A percentile compares a stretch with the other conserved stretches of the same genome.
Conservation (phyloP, 805 yeast genomes). For the Teunomyces cretensis region DNA sequence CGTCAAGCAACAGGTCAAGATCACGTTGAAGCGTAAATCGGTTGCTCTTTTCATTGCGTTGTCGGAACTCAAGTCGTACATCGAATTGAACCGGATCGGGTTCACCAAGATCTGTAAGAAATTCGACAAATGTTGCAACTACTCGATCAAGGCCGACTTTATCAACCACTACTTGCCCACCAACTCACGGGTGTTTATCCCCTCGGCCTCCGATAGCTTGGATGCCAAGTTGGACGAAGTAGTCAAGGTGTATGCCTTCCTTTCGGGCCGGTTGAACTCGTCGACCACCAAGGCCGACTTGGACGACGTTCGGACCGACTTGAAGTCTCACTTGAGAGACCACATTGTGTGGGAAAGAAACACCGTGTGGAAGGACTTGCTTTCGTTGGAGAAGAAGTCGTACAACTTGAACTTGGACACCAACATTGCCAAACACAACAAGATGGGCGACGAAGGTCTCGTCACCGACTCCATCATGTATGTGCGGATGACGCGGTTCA, state of each 20-base stretch:
- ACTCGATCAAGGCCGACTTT: constrained; percentile 59
- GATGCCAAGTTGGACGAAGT: constrained; percentile 54
- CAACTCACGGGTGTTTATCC: constrained; percentile 57
- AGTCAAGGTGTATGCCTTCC: constrained; percentile 53
- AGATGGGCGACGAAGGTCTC: constrained; percentile 26
- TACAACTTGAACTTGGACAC: constrained; percentile 28
- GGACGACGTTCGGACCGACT: constrained; percentile 43
- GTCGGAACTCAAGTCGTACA: constrained; percentile 78
- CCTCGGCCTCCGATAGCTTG: constrained; percentile 32
- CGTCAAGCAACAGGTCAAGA: constrained; percentile 49
- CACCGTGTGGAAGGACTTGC: constrained; percentile 97
- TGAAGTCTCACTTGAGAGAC: constrained; percentile 67
- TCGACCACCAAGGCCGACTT: constrained; percentile 49
- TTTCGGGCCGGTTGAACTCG: constrained; percentile 35
- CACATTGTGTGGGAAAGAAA: constrained; percentile 97
- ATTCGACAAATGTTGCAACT: constrained; percentile 79
- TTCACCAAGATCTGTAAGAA: constrained; percentile 88
- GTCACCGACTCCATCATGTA: constrained; percentile 17
- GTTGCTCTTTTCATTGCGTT: constrained; percentile 67
- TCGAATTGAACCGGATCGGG: constrained; percentile 85
- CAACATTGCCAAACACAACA: constrained; percentile 12
- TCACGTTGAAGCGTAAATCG: constrained; percentile 66
- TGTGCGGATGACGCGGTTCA: constrained; percentile 16
- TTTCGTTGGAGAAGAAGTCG: constrained; percentile 54
- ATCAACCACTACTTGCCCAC: constrained; percentile 43